Evolutionary conservation across 805 yeast genomes (phyloP).

Genomic region (Barnettozyma wickerhamii): DNA sequence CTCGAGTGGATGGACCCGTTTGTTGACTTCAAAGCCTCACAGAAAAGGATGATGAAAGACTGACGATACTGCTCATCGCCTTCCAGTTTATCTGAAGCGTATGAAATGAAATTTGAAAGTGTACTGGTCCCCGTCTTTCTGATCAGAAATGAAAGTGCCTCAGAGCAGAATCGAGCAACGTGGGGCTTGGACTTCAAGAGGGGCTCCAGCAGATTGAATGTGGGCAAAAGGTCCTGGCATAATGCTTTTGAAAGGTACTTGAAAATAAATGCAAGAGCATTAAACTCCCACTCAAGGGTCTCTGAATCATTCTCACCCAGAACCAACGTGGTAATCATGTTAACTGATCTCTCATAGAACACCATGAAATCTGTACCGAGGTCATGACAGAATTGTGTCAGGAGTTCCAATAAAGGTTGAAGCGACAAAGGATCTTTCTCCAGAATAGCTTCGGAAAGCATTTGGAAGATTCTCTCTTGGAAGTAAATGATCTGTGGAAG

Average conservation of each 20-base stretch:
- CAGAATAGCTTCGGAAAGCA: slow-evolving; percentile 42
- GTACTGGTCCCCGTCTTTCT: slow-evolving; percentile 56
- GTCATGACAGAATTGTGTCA: slow-evolving; percentile 87
- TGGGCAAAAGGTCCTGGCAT: slow-evolving; percentile 58
- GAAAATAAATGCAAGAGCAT: slow-evolving; percentile 81
- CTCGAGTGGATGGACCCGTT: slow-evolving; percentile 73
- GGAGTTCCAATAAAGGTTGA: slow-evolving; percentile 75
- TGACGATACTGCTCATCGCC: slow-evolving; percentile 46
- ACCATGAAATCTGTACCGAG: slow-evolving; percentile 86
- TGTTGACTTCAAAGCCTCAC: slow-evolving; percentile 74
- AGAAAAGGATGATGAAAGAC: slow-evolving; percentile 55
- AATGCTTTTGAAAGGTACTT: slow-evolving; percentile 73
- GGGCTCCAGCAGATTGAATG: slow-evolving; percentile 63
- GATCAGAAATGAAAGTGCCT: slow-evolving; percentile 79
- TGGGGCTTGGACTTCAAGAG: slow-evolving; percentile 60
- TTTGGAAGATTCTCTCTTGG: slow-evolving; percentile 53
- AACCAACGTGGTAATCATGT: slow-evolving; percentile 47
- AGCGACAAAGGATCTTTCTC: slow-evolving; percentile 64
- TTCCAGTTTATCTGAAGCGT: slow-evolving; percentile 35
- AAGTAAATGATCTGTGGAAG: slow-evolving; percentile 80
- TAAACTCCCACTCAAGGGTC: slow-evolving; percentile 79
- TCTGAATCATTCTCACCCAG: slow-evolving; percentile 46
- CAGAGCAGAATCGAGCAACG: slow-evolving; percentile 80
- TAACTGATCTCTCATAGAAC: slow-evolving; percentile 53
- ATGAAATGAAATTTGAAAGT: slow-evolving; percentile 42